These are phyloP conservation scores for Geoglossum cookeanum DNA, from an alignment of 2,329 filamentous ascomycete species.

Conservation along the genomic window DNA sequence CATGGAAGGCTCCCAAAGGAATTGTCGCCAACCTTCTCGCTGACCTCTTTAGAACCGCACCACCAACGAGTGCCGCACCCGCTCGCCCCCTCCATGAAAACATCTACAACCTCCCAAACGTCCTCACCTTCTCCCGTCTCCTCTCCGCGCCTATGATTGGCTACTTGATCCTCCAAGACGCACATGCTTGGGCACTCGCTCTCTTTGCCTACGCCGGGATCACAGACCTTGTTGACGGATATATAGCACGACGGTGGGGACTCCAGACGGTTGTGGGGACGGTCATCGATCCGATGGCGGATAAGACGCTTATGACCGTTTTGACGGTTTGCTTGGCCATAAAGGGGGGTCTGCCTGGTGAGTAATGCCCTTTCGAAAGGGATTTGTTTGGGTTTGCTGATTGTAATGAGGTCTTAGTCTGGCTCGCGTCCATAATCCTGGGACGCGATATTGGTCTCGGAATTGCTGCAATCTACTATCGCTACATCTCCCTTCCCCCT, in stretches of 20 bases:
- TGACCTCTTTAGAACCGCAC: no score
- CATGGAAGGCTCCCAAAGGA: no score
- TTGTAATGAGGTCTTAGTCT: slow-evolving; percentile 32
- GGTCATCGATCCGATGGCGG: slow-evolving; percentile 89
- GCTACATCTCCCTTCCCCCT: slow-evolving; percentile 81
- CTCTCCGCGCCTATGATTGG: slow-evolving; percentile 68
- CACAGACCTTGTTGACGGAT: slow-evolving; percentile 85
- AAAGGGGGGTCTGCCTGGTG: slow-evolving; percentile 65
- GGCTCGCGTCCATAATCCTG: slow-evolving; percentile 77
- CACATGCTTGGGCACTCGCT: slow-evolving; percentile 57
- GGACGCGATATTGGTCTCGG: slow-evolving; percentile 71
- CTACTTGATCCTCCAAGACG: slow-evolving; percentile 70
- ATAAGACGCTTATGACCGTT: slow-evolving; percentile 91
- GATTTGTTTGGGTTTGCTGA: no score
- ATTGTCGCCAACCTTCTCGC: no score
- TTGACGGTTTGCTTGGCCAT: slow-evolving; percentile 68
- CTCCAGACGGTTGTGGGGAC: slow-evolving; percentile 86
- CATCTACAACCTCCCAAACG: slow-evolving; percentile 91
- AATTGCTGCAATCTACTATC: slow-evolving; percentile 80
- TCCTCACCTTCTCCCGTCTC: slow-evolving; percentile 75
- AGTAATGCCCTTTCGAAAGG: slow-evolving; percentile 15
- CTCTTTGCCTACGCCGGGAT: slow-evolving; percentile 86
- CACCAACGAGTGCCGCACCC: slow-evolving; percentile 17
- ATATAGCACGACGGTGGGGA: slow-evolving; percentile 75
- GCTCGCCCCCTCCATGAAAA: slow-evolving; percentile 47